These are phyloP conservation scores for Lactuca sativa DNA, from an alignment of 129 eudicot genomes.

Conservation along the genomic window DNA sequence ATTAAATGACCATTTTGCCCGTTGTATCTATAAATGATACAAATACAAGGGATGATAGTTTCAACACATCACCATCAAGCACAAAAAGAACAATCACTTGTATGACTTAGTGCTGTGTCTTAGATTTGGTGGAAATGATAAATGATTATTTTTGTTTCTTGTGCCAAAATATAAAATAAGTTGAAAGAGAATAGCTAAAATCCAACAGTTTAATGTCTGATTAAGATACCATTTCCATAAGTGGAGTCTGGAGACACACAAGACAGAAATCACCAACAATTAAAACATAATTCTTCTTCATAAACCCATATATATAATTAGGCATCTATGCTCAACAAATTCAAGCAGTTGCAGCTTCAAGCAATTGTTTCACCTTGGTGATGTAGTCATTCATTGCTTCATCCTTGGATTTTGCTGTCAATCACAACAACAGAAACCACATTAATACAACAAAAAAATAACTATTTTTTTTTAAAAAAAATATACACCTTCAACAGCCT, in stretches of 20 bases:
- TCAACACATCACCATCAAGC: neutral
- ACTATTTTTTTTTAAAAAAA: neutral
- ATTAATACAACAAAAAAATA: neutral
- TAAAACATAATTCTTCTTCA: conserved; percentile 8
- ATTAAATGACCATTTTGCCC: too few relatives aligned
- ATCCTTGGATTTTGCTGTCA: conserved; percentile 73
- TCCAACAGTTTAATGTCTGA: conserved; percentile 15
- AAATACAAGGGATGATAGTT: too few relatives aligned
- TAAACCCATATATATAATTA: conserved; percentile 8
- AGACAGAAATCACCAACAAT: conserved; percentile 30
- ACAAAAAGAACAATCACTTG: too few relatives aligned
- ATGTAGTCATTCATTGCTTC: conserved; percentile 91
- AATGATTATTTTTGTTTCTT: neutral
- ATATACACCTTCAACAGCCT: conserved; percentile 77
- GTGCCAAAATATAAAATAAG: neutral
- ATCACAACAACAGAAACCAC: neutral
- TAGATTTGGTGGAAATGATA: too few relatives aligned
- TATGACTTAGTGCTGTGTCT: too few relatives aligned
- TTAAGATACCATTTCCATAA: conserved; percentile 37
- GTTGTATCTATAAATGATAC: too few relatives aligned
- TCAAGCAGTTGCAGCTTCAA: conserved; percentile 62
- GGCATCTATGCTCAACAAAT: neutral
- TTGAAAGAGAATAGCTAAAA: conserved; percentile 11
- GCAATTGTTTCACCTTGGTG: conserved; percentile 93
- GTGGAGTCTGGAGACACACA: conserved; percentile 12